Evolutionary conservation across 306 rosid species (phyloP).

Genomic region (Clitoria ternatea): DNA sequence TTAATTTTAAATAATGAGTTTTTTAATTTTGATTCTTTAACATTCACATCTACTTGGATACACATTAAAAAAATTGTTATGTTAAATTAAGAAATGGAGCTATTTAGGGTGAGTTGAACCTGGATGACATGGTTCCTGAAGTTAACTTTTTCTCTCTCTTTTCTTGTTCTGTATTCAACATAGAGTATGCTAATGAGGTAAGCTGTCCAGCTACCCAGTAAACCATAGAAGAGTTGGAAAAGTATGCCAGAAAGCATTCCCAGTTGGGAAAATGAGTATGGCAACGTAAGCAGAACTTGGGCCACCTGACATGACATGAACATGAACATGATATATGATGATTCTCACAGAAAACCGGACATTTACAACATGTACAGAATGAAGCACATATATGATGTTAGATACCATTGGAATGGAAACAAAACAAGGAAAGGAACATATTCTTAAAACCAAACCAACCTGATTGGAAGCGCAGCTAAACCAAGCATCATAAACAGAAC

Average conservation of each 20-base stretch:
- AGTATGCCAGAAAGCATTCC: conserved; percentile 92
- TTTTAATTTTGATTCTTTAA: no score
- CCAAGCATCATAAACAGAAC: conserved; percentile 98
- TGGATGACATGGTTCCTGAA: conserved; percentile 98
- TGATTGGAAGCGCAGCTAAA: conserved; percentile 98
- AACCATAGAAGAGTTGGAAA: conserved; percentile 83
- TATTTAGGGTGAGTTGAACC: conserved; percentile 40
- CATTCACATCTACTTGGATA: no score
- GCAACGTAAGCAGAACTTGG: conserved; percentile 92
- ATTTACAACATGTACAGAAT: not conserved
- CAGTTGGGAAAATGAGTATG: conserved; percentile 94
- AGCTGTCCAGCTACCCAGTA: conserved; percentile 98
- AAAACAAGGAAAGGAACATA: not conserved
- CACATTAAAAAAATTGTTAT: no score
- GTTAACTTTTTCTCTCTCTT: conserved; percentile 88
- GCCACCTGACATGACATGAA: conserved; percentile 64
- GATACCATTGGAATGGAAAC: not conserved
- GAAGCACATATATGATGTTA: not conserved
- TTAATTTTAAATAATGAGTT: no score
- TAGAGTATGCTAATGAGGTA: conserved; percentile 91
- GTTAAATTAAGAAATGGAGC: no score
- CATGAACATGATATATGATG: not conserved
- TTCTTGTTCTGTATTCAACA: conserved; percentile 91
- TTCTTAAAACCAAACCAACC: conserved; percentile 30
- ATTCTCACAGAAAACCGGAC: not conserved